Conservation (phyloP, 768 basidiomycete species). For the Pholiota microspora region DNA sequence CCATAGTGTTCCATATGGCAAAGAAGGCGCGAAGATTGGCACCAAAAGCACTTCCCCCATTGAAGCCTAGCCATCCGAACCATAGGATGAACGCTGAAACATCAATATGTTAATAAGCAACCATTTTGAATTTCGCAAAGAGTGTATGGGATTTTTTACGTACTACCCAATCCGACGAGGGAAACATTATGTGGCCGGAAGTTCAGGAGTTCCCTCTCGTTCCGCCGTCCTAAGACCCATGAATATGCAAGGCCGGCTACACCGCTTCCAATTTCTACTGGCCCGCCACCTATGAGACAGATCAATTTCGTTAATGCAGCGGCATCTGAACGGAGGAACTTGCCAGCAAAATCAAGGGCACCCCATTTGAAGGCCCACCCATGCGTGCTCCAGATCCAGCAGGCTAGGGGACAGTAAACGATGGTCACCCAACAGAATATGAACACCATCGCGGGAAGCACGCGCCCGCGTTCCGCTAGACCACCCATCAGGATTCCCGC, state of each 20-base stretch:
- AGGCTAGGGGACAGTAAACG: conserved; percentile 86
- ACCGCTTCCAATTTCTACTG: conserved; percentile 86
- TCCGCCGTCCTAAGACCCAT: conserved; percentile 81
- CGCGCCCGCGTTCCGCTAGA: conserved; percentile 82
- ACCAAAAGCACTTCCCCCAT: conserved; percentile 85
- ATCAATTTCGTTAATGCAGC: conserved; percentile 5
- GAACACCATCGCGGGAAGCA: conserved; percentile 79
- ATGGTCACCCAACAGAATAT: conserved; percentile 83
- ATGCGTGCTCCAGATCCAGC: conserved; percentile 77
- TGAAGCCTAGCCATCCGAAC: conserved; percentile 91
- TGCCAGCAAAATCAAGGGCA: conserved; percentile 85
- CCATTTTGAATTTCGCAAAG: neutral
- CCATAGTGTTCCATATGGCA: conserved; percentile 88
- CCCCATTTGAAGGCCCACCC: conserved; percentile 89
- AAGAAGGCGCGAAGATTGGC: conserved; percentile 85
- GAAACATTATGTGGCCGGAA: conserved; percentile 90
- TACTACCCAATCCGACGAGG: conserved; percentile 75
- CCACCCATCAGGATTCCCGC: conserved; percentile 76
- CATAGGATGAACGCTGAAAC: conserved; percentile 67
- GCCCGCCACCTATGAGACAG: conserved; percentile 62
- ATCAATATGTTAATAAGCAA: neutral
- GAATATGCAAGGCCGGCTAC: conserved; percentile 84
- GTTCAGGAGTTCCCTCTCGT: conserved; percentile 67
- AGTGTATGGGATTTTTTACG: conserved; percentile 16
- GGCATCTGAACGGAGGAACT: conserved; percentile 14